Evolutionary conservation across 1,139 yeast genomes (phyloP).

Genomic region (Suhomyces bolitotheri): DNA sequence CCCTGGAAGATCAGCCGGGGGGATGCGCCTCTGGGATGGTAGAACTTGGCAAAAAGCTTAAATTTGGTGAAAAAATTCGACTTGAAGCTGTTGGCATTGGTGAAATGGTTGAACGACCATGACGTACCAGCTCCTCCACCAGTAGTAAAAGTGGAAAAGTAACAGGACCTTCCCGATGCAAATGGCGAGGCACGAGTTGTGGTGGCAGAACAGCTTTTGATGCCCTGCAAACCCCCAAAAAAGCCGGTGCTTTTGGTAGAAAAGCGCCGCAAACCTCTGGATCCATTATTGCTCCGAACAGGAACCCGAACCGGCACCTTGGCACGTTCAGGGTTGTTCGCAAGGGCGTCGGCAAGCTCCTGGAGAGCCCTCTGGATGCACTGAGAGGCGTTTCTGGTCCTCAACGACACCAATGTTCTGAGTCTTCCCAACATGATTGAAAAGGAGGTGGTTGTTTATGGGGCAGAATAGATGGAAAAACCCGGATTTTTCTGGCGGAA

Average conservation of each 20-base stretch:
- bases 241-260: constrained; percentile 1
- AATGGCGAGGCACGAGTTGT: not conserved
- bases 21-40: constrained; percentile 11
- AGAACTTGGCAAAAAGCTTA: constrained; percentile 16
- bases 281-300: constrained; percentile 4
- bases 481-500: constrained; percentile 5
- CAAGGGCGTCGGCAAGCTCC: constrained; percentile 31
- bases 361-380: constrained; percentile 33
- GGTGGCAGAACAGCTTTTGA: not conserved
- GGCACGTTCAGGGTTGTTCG: constrained; percentile 18
- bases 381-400: constrained; percentile 29
- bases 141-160: not conserved
- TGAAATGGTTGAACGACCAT: constrained; percentile 15
- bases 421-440: constrained; percentile 13
- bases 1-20: constrained; percentile 14
- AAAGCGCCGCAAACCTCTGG: constrained; percentile 3
- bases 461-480: constrained; percentile 4
- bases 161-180: not conserved
- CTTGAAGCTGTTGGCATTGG: constrained; percentile 11
- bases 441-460: not conserved
- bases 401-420: constrained; percentile 21
- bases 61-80: constrained; percentile 14
- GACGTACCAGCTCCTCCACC: constrained; percentile 7
- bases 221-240: not conserved
- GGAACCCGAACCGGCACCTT: constrained; percentile 29